Conservation (phyloP, 768 basidiomycete species). For the Rhodocollybia butyracea region DNA sequence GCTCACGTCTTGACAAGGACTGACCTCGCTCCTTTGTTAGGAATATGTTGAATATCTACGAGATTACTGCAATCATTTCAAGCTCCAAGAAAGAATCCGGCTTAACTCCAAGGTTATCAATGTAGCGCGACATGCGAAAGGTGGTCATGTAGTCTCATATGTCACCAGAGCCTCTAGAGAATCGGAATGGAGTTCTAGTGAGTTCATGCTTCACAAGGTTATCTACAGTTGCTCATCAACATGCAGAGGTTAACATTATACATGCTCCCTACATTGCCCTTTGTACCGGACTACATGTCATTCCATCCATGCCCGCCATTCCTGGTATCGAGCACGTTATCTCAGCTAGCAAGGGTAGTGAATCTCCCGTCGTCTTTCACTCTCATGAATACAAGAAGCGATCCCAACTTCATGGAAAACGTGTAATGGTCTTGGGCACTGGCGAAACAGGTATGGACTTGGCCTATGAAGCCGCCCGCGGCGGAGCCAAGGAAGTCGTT, state of each 20-base stretch:
- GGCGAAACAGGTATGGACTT: conserved; percentile 67
- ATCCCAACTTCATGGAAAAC: conserved; percentile 38
- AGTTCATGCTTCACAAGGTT: conserved; percentile 2
- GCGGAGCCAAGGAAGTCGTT: conserved; percentile 47
- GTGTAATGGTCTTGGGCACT: conserved; percentile 54
- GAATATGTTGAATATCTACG: conserved; percentile 52
- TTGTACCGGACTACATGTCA: conserved; percentile 56
- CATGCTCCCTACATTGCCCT: conserved; percentile 41
- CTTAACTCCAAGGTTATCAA: conserved; percentile 35
- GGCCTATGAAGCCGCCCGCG: conserved; percentile 46
- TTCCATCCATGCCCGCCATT: conserved; percentile 46
- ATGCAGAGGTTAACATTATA: conserved; percentile 25
- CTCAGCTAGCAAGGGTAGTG: conserved; percentile 7
- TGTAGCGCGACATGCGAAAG: conserved; percentile 26
- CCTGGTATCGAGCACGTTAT: conserved; percentile 44
- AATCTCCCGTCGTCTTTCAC: conserved; percentile 35
- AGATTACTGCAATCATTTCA: conserved; percentile 41
- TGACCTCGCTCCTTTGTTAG: conserved; percentile 16
- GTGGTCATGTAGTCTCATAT: conserved; percentile 37
- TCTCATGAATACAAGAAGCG: conserved; percentile 50
- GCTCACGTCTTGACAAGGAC: background rate
- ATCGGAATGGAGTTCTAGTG: conserved; percentile 27
- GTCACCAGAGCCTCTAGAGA: conserved; percentile 18
- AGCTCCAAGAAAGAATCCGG: conserved; percentile 33
- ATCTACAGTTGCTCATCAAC: background rate